phyloP scores from a whole-genome alignment of 2,329 filamentous ascomycete genomes.

The Neofusicoccum kwambonambiense region DNA sequence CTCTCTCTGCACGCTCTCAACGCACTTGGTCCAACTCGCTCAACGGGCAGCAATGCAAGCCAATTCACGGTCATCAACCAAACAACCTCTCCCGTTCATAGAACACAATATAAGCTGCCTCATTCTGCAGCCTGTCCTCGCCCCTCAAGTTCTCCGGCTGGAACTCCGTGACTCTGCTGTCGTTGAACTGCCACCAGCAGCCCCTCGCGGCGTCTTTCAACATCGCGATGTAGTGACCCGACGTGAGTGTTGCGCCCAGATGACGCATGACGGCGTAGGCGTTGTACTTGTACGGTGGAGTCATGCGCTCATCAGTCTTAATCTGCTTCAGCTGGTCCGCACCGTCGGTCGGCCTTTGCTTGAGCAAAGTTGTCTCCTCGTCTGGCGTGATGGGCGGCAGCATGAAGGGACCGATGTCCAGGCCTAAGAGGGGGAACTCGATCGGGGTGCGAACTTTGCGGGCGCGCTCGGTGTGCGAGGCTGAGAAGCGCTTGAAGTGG shows the following conservation, averaged over 20 bases:
- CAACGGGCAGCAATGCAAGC: neutral
- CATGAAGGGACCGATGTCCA: constrained; percentile 63
- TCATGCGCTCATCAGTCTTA: constrained; percentile 44
- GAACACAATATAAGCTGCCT: constrained; percentile 66
- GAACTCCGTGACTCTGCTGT: constrained; percentile 54
- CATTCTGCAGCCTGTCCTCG: constrained; percentile 57
- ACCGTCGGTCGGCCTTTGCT: constrained; percentile 25
- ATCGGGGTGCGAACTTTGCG: constrained; percentile 71
- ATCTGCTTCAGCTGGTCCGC: constrained; percentile 29
- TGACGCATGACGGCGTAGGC: constrained; percentile 84
- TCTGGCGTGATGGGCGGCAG: constrained; percentile 46
- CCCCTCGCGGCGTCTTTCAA: constrained; percentile 50
- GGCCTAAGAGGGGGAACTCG: constrained; percentile 71
- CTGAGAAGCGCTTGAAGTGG: constrained; percentile 69
- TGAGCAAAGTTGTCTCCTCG: constrained; percentile 37
- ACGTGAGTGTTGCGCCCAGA: constrained; percentile 63
- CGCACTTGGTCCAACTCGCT: too few relatives aligned
- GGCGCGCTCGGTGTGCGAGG: constrained; percentile 55
- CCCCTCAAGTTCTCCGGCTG: constrained; percentile 52
- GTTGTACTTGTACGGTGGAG: constrained; percentile 71
- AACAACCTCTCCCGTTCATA: constrained; percentile 45
- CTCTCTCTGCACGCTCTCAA: neutral
- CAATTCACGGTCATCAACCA: neutral
- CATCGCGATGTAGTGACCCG: constrained; percentile 78
- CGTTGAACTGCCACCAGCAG: constrained; percentile 63